Evolutionary conservation across 495 filamentous ascomycete genomes (phyloP).

Genomic region (Penicillium tannophilum): DNA sequence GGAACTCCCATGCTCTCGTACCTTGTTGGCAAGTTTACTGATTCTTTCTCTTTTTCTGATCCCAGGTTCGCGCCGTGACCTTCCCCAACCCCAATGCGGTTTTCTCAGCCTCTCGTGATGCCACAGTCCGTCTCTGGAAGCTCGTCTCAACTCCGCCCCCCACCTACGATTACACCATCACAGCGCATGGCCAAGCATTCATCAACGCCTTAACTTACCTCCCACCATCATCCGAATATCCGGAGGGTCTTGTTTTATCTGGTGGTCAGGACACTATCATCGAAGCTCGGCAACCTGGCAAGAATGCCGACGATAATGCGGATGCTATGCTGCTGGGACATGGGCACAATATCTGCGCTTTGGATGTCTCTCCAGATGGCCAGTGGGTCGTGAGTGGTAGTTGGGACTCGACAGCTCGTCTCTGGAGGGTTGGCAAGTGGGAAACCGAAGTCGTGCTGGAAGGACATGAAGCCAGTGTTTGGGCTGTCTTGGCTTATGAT

Average conservation of each 20-base stretch:
- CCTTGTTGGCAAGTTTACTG: constrained; percentile 10
- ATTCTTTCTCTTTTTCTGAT: constrained; percentile 12
- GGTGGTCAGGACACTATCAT: constrained; percentile 91
- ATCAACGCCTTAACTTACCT: constrained; percentile 83
- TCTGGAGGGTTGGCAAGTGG: constrained; percentile 79
- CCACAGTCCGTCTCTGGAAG: constrained; percentile 87
- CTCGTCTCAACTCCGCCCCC: constrained; percentile 64
- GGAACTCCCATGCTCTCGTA: constrained; percentile 21
- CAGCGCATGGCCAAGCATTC: constrained; percentile 75
- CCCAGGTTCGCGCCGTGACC: constrained; percentile 82
- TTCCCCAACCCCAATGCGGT: constrained; percentile 75
- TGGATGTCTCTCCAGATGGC: constrained; percentile 74
- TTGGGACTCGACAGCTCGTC: constrained; percentile 84
- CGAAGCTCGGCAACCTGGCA: constrained; percentile 74
- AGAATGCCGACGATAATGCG: constrained; percentile 70
- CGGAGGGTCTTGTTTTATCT: constrained; percentile 82
- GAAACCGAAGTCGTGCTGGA: constrained; percentile 69
- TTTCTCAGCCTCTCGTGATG: constrained; percentile 86
- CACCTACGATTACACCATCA: constrained; percentile 72
- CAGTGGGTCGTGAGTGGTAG: constrained; percentile 84
- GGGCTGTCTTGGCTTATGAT: constrained; percentile 87
- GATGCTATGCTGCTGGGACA: constrained; percentile 87
- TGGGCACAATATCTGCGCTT: constrained; percentile 77
- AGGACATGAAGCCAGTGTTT: constrained; percentile 80
- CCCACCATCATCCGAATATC: constrained; percentile 65